Conservation (phyloP, 2,329 filamentous ascomycete genomes). For the Apiospora koreana region DNA sequence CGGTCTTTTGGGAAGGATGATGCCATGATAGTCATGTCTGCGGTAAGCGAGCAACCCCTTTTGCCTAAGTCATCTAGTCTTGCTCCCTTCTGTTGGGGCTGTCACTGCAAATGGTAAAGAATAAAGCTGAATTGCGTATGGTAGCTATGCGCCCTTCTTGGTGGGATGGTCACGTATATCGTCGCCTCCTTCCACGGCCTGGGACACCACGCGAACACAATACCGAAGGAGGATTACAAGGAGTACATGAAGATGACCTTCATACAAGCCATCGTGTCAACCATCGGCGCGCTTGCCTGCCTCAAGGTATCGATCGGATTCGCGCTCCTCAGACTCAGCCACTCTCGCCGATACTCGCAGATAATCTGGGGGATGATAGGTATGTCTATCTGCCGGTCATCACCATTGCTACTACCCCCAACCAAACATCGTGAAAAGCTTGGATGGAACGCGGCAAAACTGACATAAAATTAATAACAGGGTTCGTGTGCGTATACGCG, state of each 20-base stretch:
- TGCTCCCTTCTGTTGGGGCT: constrained; percentile 17
- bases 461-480: constrained; percentile 1
- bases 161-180: not conserved
- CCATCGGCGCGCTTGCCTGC: constrained; percentile 39
- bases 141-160: not conserved
- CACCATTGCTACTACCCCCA: not conserved
- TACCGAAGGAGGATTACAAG: constrained; percentile 20
- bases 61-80: constrained; percentile 15
- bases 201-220: not conserved
- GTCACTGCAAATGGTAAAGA: not conserved
- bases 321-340: constrained; percentile 41
- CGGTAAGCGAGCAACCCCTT: not conserved
- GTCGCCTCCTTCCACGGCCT: not conserved
- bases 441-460: too few species aligned
- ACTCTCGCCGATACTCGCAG: constrained; percentile 16
- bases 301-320: constrained; percentile 32
- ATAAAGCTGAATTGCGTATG: not conserved
- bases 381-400: not conserved
- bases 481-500: constrained; percentile 20
- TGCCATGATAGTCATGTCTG: constrained; percentile 5
- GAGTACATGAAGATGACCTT: constrained; percentile 43
- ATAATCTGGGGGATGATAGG: constrained; percentile 17
- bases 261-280: constrained; percentile 47
- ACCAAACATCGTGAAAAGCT: too few species aligned
- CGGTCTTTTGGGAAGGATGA: constrained; percentile 12